phyloP scores from a whole-genome alignment of 768 basidiomycete species.

The Rhizopogon salebrosus region DNA sequence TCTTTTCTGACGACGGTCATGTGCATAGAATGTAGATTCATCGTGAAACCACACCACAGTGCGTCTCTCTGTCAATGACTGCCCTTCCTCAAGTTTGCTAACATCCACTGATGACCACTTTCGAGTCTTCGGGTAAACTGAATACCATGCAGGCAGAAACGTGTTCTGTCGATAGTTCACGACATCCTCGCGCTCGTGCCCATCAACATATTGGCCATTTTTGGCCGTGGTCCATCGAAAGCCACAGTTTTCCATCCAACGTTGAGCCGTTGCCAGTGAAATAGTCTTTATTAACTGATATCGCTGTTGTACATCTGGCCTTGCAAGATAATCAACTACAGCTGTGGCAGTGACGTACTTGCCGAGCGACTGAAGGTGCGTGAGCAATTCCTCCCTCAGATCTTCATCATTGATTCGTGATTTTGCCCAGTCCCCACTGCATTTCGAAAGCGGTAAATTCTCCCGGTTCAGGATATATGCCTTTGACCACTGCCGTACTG shows the following conservation, averaged over 20 bases:
- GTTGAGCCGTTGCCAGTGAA: constrained; percentile 16
- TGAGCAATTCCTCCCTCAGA: constrained; percentile 18
- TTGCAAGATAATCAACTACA: constrained; percentile 13
- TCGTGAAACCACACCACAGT: constrained; percentile 28
- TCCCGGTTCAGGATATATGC: constrained; percentile 15
- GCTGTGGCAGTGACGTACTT: constrained; percentile 16
- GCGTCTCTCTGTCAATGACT: background rate
- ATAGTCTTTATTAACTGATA: constrained; percentile 14
- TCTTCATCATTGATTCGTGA: constrained; percentile 26
- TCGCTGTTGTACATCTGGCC: constrained; percentile 7
- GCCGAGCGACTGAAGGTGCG: constrained; percentile 17
- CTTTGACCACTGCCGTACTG: background rate
- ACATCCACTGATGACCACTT: constrained; percentile 20
- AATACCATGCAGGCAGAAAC: constrained; percentile 1
- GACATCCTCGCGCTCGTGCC: constrained; percentile 31
- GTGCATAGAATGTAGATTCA: constrained; percentile 35
- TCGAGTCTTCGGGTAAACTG: constrained; percentile 11
- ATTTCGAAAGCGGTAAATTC: constrained; percentile 13
- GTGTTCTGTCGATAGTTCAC: constrained; percentile 23
- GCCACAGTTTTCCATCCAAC: constrained; percentile 16
- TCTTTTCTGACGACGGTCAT: constrained; percentile 23
- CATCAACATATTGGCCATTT: constrained; percentile 25
- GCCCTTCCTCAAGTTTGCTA: background rate
- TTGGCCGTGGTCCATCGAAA: constrained; percentile 10
- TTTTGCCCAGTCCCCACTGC: background rate